Conservation (phyloP, 305 asterid species). For the Solanum hybrid region DNA sequence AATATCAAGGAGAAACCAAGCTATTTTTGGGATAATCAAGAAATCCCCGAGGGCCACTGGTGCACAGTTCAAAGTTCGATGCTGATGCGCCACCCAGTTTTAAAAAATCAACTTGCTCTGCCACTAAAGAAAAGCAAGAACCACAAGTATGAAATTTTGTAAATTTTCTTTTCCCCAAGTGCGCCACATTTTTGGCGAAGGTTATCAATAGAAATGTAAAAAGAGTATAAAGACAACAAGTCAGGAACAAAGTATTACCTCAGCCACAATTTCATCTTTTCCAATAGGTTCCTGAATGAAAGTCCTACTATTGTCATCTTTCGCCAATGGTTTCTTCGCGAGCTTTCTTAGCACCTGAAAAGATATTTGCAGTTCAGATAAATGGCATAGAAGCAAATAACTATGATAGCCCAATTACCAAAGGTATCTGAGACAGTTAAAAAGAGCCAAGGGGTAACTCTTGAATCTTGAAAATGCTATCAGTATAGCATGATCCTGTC, state of each 20-base stretch:
- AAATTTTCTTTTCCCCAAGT: neutral
- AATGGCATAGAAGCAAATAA: neutral
- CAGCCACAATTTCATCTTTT: conserved; percentile 76
- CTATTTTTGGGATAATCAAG: neutral
- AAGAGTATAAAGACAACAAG: neutral
- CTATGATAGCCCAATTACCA: neutral
- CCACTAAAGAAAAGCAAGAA: neutral
- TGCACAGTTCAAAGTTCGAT: neutral
- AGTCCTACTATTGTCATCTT: conserved; percentile 44
- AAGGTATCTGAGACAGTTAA: neutral
- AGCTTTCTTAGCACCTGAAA: conserved; percentile 64
- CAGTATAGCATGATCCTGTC: neutral
- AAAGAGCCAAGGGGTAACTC: neutral
- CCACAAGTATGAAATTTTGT: neutral
- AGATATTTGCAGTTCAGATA: conserved; percentile 8
- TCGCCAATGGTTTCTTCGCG: conserved; percentile 16
- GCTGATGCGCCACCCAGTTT: neutral
- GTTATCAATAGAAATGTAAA: neutral
- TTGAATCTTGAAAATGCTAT: neutral
- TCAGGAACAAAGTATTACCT: conserved; percentile 38
- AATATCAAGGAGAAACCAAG: neutral
- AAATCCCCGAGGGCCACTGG: neutral
- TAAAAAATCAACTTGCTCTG: neutral
- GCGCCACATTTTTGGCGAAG: neutral
- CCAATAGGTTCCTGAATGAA: conserved; percentile 63